Conservation (phyloP, 1,284 basidiomycete species). For the Baeospora myosura region DNA sequence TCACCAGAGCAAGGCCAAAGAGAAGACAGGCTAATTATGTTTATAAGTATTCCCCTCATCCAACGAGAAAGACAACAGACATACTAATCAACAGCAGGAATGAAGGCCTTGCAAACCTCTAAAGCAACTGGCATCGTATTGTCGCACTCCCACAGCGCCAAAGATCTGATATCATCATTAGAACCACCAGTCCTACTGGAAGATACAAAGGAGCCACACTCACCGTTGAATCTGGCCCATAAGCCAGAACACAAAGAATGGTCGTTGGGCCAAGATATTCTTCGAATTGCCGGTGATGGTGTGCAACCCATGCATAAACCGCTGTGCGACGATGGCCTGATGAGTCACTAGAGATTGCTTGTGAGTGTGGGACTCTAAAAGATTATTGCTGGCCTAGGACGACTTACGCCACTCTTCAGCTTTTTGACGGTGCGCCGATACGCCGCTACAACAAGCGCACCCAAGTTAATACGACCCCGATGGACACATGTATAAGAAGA, state of each 20-base stretch:
- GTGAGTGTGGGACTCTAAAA: conserved; percentile 9
- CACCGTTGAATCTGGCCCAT: conserved; percentile 66
- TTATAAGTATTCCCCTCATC: conserved; percentile 4
- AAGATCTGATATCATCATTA: conserved; percentile 31
- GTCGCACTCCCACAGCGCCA: conserved; percentile 59
- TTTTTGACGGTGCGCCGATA: conserved; percentile 54
- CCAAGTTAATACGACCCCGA: conserved; percentile 21
- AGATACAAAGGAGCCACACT: conserved; percentile 10
- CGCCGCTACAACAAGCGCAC: no score
- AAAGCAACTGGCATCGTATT: conserved; percentile 53
- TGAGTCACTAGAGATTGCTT: conserved; percentile 42
- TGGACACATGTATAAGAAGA: conserved; percentile 1
- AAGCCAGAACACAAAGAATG: conserved; percentile 73
- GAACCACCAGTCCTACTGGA: conserved; percentile 6
- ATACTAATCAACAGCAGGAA: conserved; percentile 55
- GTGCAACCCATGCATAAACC: conserved; percentile 52
- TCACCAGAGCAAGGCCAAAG: conserved; percentile 64
- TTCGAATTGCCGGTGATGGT: conserved; percentile 55
- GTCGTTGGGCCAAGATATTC: conserved; percentile 46
- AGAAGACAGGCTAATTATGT: conserved; percentile 33
- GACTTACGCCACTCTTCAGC: conserved; percentile 70
- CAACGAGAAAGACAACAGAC: conserved; percentile 13
- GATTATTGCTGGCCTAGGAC: conserved; percentile 9
- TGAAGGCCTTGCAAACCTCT: conserved; percentile 55
- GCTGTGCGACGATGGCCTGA: conserved; percentile 53